Evolutionary conservation across 2,329 filamentous ascomycete species (phyloP).

Genomic region (Nigrograna mackinnonii): DNA sequence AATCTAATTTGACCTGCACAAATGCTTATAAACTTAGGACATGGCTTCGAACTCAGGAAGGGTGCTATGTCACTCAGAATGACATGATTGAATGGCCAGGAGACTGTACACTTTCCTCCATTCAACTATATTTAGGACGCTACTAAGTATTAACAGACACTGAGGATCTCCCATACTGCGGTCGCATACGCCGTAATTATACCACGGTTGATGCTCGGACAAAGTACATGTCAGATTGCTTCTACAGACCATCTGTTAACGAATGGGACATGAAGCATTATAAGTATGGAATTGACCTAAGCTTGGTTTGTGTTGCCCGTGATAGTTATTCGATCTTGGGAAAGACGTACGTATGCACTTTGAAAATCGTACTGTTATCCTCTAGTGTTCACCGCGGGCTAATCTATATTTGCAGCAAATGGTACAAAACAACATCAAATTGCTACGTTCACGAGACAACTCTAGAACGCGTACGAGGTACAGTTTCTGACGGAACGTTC

Average conservation of each 20-base stretch:
- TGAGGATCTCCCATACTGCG: constrained; percentile 9
- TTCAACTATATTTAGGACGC: too few species aligned
- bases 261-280: constrained; percentile 3
- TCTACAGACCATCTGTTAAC: constrained; percentile 1
- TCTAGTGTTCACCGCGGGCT: too few species aligned
- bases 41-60: constrained; percentile 8
- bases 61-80: constrained; percentile 9
- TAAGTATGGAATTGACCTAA: constrained; percentile 8
- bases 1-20: not conserved
- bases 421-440: constrained; percentile 10
- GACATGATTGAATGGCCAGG: constrained; percentile 7
- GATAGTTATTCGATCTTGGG: too few species aligned
- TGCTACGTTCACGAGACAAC: constrained; percentile 9
- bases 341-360: too few species aligned
- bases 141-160: too few species aligned
- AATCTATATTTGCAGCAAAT: constrained; percentile 4
- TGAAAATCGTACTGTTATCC: too few species aligned
- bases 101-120: too few species aligned
- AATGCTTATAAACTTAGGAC: constrained; percentile 2
- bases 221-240: constrained; percentile 8
- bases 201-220: constrained; percentile 2
- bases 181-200: constrained; percentile 1
- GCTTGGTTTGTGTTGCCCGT: constrained; percentile 3
- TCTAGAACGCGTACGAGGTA: constrained; percentile 3
- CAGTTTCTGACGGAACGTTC: too few species aligned